Conservation (phyloP, 1,284 basidiomycete species). For the Ganoderma sinense region DNA sequence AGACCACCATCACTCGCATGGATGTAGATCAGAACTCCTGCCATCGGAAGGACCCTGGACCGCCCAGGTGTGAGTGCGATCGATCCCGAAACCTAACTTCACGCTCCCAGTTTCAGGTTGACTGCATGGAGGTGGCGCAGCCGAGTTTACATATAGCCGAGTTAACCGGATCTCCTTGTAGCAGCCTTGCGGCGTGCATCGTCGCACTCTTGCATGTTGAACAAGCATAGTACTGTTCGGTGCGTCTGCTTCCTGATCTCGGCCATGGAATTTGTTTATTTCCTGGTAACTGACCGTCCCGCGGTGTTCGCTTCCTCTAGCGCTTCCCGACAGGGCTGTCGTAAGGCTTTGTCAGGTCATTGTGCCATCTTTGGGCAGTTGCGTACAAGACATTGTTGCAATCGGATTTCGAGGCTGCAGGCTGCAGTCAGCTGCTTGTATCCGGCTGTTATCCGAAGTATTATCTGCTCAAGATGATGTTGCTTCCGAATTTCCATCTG, state of each 20-base stretch:
- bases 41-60: slow-evolving; percentile 21
- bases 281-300: neutral
- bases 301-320: neutral
- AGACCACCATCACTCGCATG: slow-evolving; percentile 41
- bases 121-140: neutral
- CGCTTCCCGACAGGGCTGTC: slow-evolving; percentile 10
- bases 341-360: slow-evolving; percentile 5
- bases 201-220: neutral
- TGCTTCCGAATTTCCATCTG: slow-evolving; percentile 23
- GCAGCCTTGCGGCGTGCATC: neutral
- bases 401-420: slow-evolving; percentile 14
- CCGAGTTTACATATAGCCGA: neutral
- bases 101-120: neutral
- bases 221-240: neutral
- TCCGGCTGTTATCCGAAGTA: slow-evolving; percentile 17
- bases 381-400: neutral
- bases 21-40: slow-evolving; percentile 46
- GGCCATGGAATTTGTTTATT: neutral
- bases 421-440: neutral
- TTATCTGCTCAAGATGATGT: slow-evolving; percentile 3
- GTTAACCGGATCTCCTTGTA: neutral
- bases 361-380: slow-evolving; percentile 21
- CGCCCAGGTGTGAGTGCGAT: neutral
- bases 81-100: neutral
- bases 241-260: neutral